A percentile compares a stretch with the other conserved stretches of the same genome.
phyloP scores from a whole-genome alignment of 148 eudicot genomes.

The Persicaria maculosa region DNA sequence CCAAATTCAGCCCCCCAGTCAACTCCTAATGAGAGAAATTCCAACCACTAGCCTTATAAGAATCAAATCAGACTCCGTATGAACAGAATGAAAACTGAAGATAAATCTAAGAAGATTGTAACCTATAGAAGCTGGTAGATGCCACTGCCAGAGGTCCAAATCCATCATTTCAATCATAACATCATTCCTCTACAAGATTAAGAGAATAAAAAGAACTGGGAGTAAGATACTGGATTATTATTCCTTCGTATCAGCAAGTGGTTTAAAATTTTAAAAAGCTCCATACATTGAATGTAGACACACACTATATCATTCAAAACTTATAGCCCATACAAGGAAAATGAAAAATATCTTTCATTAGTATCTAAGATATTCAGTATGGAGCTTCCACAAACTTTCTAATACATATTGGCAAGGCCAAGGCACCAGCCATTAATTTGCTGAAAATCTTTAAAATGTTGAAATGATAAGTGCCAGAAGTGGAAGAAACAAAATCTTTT shows the following conservation, averaged over 20 bases:
- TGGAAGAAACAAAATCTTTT: background rate
- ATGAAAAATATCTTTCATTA: background rate
- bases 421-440: background rate
- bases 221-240: background rate
- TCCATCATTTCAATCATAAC: conserved; percentile 39
- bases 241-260: background rate
- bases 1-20: conserved; percentile 17
- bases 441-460: background rate
- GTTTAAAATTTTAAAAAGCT: background rate
- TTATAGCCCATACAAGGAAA: no score
- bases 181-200: conserved; percentile 6
- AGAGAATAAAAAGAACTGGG: conserved; percentile 2
- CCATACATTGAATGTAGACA: background rate
- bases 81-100: background rate
- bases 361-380: background rate
- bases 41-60: background rate
- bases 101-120: background rate
- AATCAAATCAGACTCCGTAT: background rate
- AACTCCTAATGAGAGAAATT: background rate
- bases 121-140: conserved; percentile 29
- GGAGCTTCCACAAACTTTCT: background rate
- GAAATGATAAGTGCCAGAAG: background rate
- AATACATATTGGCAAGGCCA: background rate
- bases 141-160: conserved; percentile 44
- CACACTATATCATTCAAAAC: no score